Conservation (phyloP, 352 stramenopile species). For the Peronospora tabacina region DNA sequence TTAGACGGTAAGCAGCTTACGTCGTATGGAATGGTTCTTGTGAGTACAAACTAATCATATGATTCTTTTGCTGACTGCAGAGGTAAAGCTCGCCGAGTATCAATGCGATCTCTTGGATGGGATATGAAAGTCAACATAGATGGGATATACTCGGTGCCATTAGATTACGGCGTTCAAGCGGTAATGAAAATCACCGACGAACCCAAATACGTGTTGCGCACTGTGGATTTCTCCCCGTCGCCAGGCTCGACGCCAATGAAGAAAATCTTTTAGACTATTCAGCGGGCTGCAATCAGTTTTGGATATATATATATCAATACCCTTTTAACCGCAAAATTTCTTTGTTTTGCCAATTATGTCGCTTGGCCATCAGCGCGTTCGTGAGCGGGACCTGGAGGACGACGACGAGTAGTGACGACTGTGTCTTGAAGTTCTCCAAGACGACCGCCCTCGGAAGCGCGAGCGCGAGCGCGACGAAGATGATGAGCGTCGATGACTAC, state of each 20-base stretch:
- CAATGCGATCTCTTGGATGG: constrained; percentile 83
- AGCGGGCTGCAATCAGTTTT: constrained; percentile 23
- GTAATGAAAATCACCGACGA: constrained; percentile 87
- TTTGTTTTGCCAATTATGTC: not conserved
- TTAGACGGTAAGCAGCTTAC: constrained; percentile 49
- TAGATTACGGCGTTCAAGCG: constrained; percentile 85
- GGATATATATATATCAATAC: constrained; percentile 20
- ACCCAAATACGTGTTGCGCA: constrained; percentile 80
- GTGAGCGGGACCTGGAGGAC: constrained; percentile 30
- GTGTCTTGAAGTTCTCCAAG: constrained; percentile 14
- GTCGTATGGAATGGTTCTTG: not conserved
- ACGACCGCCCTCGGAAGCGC: constrained; percentile 16
- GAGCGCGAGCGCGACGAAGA: constrained; percentile 33
- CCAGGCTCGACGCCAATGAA: constrained; percentile 23
- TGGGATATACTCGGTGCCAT: constrained; percentile 78
- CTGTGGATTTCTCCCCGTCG: constrained; percentile 57
- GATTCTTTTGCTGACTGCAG: constrained; percentile 27
- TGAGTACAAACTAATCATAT: constrained; percentile 2
- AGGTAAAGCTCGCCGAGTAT: constrained; percentile 74
- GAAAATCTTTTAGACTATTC: constrained; percentile 29
- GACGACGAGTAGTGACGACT: constrained; percentile 21
- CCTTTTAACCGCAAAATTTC: constrained; percentile 6
- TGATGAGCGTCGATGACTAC: constrained; percentile 20
- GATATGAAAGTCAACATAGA: constrained; percentile 88
- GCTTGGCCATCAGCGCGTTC: constrained; percentile 12